Conservation (phyloP, 2,329 filamentous ascomycete species). For the Microcyclosporella mali region DNA sequence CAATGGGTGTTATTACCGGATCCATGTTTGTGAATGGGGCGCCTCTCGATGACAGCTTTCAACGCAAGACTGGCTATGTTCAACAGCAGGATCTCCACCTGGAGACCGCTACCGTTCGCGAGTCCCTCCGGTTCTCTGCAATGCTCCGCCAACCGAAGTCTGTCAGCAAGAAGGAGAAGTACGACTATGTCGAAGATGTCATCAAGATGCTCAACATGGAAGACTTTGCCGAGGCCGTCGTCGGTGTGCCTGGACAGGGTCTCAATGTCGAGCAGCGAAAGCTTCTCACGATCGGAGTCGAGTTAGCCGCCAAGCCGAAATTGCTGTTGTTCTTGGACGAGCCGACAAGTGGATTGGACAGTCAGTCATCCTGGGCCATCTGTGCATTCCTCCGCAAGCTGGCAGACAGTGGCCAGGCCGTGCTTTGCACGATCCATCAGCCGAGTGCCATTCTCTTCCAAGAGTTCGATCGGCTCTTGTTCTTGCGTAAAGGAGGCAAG, state of each 20-base stretch:
- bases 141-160: conserved; percentile 51
- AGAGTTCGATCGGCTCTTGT: conserved; percentile 40
- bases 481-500: conserved; percentile 40
- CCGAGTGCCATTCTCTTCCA: conserved; percentile 42
- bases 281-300: conserved; percentile 52
- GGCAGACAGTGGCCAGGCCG: conserved; percentile 42
- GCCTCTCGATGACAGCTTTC: conserved; percentile 52
- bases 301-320: conserved; percentile 44
- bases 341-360: conserved; percentile 56
- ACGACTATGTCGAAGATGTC: conserved; percentile 57
- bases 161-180: conserved; percentile 53
- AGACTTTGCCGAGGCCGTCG: conserved; percentile 57
- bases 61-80: conserved; percentile 61
- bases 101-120: conserved; percentile 50
- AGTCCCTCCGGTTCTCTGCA: conserved; percentile 52
- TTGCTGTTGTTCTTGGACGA: conserved; percentile 58
- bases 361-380: conserved; percentile 59
- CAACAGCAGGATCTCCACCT: conserved; percentile 61
- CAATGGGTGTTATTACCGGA: conserved; percentile 58
- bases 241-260: conserved; percentile 57
- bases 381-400: conserved; percentile 57
- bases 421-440: conserved; percentile 45
- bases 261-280: conserved; percentile 59
- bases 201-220: conserved; percentile 62
- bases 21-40: conserved; percentile 61